A percentile compares a stretch with the other conserved stretches of the same genome.
These are phyloP conservation scores for Insectozyma bohioensis DNA, from an alignment of 1,139 yeast species.

Conservation along the genomic window DNA sequence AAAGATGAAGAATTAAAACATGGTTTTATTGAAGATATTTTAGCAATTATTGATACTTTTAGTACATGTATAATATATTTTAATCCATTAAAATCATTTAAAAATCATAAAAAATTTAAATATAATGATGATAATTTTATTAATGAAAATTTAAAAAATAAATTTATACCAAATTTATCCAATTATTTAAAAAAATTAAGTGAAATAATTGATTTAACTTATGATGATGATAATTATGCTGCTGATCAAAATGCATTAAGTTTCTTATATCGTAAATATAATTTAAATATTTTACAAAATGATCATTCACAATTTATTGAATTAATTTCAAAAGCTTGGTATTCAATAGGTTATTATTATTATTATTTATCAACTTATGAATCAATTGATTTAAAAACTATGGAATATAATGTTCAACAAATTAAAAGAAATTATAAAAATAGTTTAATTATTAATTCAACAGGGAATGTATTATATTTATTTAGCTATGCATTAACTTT, in stretches of 20 bases:
- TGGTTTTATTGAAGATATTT: slow-evolving; percentile 34
- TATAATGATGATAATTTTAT: slow-evolving; percentile 25
- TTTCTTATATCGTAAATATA: slow-evolving; percentile 39
- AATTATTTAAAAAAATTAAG: slow-evolving; percentile 26
- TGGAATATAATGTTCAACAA: slow-evolving; percentile 19
- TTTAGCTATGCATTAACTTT: slow-evolving; percentile 40
- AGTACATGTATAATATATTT: slow-evolving; percentile 35
- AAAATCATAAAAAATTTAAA: slow-evolving; percentile 25
- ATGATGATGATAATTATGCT: slow-evolving; percentile 25
- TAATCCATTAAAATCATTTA: slow-evolving; percentile 35
- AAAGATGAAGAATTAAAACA: slow-evolving; percentile 35
- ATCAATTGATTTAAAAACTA: slow-evolving; percentile 23
- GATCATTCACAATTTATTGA: slow-evolving; percentile 33
- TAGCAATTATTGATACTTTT: slow-evolving; percentile 37
- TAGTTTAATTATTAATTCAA: slow-evolving; percentile 39
- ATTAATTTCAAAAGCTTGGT: slow-evolving; percentile 40
- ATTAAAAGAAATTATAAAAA: slow-evolving; percentile 31
- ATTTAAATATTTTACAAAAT: slow-evolving; percentile 30
- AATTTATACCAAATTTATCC: slow-evolving; percentile 21
- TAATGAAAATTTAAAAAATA: slow-evolving; percentile 18
- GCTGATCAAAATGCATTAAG: slow-evolving; percentile 25
- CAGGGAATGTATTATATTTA: slow-evolving; percentile 32
- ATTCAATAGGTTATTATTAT: slow-evolving; percentile 35
- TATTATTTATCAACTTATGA: slow-evolving; percentile 30
- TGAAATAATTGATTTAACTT: slow-evolving; percentile 26